Evolutionary conservation across 164 flowering plant species (phyloP), one percentile per base, ranked within the genome.

Genomic region (Annona cherimola): DNA sequence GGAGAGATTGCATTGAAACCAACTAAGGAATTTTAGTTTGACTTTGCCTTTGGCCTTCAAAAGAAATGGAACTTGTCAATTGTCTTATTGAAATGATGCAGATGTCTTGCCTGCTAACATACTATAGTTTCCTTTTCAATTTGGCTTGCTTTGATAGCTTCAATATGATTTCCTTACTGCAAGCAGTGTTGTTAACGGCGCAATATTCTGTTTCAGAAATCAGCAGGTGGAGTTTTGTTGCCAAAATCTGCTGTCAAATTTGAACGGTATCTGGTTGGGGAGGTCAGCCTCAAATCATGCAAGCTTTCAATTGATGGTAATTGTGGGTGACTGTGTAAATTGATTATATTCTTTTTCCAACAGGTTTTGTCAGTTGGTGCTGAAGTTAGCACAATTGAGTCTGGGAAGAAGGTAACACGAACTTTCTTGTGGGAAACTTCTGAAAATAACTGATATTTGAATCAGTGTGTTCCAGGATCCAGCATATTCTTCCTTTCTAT

Each of bases 231-330:
- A 78, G 95, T 96, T 64, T 79, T 96, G 82, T 79, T 96, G 79
- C 98, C 99, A 35, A 96, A 92, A 79, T 87, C 99, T 70, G 98
- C 99, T 54, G 98, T 96, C 41, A 96, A 96, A 75, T 93, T 92
- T 68, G 98, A 96, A 85, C 87, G 92, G 1, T 90, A 90, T 69
- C 83, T 96, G 35, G 74, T 88, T 82, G 99, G 98, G 45, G 97
- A 96, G 90, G 98, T 95, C 75, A 73, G 75, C 18, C 59, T 44
- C 42, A 12, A 66, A 19, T 35, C 14, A 70, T 7, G 9, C 3
- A 35, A 43, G 43, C 43, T 70, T 42, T 45, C 44, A 16, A 46
- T 11, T 20, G 7, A 7, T 9, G 42, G 20, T 66, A 57, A 6
- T 26, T 8, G 18, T 46, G 42, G n/a, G 40, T 39, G 46, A 5